Evolutionary conservation across 805 yeast species (phyloP).

Genomic region (Helenozyma baotianmanensis): DNA sequence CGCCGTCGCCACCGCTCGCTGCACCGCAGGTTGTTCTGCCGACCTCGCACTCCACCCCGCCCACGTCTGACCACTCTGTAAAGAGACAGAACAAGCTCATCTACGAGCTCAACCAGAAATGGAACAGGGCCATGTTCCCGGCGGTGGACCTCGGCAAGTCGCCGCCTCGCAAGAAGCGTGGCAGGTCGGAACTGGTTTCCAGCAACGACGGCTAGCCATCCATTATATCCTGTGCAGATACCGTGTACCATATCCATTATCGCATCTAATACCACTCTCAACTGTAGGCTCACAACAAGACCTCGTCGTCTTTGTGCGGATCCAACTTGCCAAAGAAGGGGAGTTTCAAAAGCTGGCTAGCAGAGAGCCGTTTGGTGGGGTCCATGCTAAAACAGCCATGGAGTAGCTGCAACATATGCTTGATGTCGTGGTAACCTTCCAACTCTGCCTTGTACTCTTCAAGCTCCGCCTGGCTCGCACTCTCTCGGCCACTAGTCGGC

Average conservation of each 20-base stretch:
- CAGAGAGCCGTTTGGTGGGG: slow-evolving; percentile 52
- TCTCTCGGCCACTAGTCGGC: slow-evolving; percentile 17
- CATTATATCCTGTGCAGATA: background rate
- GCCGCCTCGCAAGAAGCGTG: slow-evolving; percentile 8
- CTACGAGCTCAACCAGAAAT: slow-evolving; percentile 32
- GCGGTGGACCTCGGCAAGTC: background rate
- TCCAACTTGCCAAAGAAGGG: slow-evolving; percentile 53
- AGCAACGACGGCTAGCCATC: slow-evolving; percentile 12
- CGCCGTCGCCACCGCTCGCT: slow-evolving; percentile 9
- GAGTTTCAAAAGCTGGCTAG: slow-evolving; percentile 51
- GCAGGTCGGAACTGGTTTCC: slow-evolving; percentile 17
- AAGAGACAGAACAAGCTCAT: slow-evolving; percentile 31
- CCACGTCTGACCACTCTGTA: slow-evolving; percentile 13
- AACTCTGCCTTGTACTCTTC: slow-evolving; percentile 15
- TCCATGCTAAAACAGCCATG: slow-evolving; percentile 56
- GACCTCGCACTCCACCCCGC: slow-evolving; percentile 2
- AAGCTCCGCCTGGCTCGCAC: slow-evolving; percentile 9
- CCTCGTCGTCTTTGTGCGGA: slow-evolving; percentile 30
- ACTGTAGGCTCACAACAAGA: slow-evolving; percentile 12
- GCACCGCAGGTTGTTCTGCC: slow-evolving; percentile 4
- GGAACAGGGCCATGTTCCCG: slow-evolving; percentile 30
- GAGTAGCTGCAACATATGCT: slow-evolving; percentile 51
- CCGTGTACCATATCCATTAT: no score
- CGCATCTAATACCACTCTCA: no score
- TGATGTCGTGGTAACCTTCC: slow-evolving; percentile 36